phyloP scores from a whole-genome alignment of 768 basidiomycete species.

The Paxillus rubicundulus region DNA sequence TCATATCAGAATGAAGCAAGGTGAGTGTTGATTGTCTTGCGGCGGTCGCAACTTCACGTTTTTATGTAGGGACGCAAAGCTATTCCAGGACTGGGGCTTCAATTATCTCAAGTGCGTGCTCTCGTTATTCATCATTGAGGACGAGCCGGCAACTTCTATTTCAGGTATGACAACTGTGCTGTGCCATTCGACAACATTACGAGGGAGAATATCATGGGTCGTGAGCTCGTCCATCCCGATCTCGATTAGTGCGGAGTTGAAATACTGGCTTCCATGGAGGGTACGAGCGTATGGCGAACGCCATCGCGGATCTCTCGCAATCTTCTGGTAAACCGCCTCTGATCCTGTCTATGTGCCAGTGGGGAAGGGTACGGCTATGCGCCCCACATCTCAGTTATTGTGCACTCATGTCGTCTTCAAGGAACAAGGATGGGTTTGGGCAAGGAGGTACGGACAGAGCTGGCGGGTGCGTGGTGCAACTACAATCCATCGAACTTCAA shows the following conservation, averaged over 20 bases:
- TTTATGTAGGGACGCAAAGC: conserved; percentile 46
- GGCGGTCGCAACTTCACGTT: neutral
- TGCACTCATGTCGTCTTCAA: conserved; percentile 22
- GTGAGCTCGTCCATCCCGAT: conserved; percentile 31
- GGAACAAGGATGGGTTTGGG: conserved; percentile 68
- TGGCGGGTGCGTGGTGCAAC: conserved; percentile 50
- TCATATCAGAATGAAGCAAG: conserved; percentile 62
- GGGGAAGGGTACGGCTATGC: conserved; percentile 52
- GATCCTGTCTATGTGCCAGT: conserved; percentile 62
- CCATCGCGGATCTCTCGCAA: conserved; percentile 49
- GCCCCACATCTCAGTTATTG: neutral
- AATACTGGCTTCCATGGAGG: conserved; percentile 34
- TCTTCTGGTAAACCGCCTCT: conserved; percentile 52
- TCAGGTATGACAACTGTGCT: conserved; percentile 61
- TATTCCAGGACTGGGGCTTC: conserved; percentile 66
- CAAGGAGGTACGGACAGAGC: conserved; percentile 54
- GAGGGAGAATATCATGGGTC: conserved; percentile 53
- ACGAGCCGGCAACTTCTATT: neutral
- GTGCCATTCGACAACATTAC: conserved; percentile 58
- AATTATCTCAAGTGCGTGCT: conserved; percentile 56
- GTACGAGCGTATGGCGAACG: conserved; percentile 58
- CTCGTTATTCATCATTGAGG: neutral
- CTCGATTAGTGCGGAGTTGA: neutral
- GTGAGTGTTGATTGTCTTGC: conserved; percentile 23
- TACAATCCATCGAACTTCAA: neutral